Conservation (phyloP, 176 grass and related monocot genomes). For the Aegilops tauschii region DNA sequence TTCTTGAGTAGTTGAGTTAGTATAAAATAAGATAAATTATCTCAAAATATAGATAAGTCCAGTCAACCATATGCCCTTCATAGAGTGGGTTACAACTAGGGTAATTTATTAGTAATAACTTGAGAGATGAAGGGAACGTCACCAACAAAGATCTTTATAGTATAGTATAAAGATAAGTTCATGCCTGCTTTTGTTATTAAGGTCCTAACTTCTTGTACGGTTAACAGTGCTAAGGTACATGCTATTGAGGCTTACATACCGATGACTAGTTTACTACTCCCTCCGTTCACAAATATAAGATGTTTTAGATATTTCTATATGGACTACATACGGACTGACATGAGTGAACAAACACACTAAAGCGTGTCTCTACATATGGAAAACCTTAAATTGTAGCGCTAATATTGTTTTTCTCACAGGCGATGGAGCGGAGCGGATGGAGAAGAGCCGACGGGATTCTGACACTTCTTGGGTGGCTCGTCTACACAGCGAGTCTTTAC, state of each 20-base stretch:
- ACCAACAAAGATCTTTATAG: too few relatives aligned
- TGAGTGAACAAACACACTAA: too few relatives aligned
- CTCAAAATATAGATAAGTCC: too few relatives aligned
- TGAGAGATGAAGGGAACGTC: background rate
- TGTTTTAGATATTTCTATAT: too few relatives aligned
- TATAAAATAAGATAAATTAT: too few relatives aligned
- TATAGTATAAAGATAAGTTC: background rate
- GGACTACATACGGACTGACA: too few relatives aligned
- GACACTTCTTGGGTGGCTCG: background rate
- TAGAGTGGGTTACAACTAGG: too few relatives aligned
- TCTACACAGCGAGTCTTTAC: background rate
- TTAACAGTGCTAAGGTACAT: background rate
- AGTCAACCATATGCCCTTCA: too few relatives aligned
- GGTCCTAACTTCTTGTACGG: background rate
- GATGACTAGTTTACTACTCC: background rate
- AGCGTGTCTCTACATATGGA: background rate
- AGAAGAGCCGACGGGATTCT: background rate
- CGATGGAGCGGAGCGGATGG: background rate
- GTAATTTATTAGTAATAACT: too few relatives aligned
- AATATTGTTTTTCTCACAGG: constrained; percentile 23
- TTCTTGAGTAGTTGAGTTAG: background rate
- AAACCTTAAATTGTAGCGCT: background rate
- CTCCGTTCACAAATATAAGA: too few relatives aligned
- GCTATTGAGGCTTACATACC: background rate
- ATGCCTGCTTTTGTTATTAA: background rate